Evolutionary conservation across 1,284 basidiomycete genomes (phyloP), one percentile per base, ranked within the genome.

Genomic region (Irpex sp.): DNA sequence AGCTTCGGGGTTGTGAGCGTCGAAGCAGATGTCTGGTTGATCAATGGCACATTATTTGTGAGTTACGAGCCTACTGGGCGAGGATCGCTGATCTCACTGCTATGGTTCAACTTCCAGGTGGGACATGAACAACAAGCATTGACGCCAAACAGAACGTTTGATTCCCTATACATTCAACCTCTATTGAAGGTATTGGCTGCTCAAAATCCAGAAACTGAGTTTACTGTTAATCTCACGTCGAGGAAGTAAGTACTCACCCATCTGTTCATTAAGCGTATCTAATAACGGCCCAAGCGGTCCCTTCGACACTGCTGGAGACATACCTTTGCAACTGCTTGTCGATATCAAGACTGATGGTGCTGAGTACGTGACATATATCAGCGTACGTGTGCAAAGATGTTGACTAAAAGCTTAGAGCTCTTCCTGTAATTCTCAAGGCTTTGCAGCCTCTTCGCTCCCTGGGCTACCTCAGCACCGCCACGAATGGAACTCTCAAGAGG

Each of bases 341-440:
- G 82, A 84, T 61, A 79, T 84, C 69, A 85, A 84, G 70, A 83
- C 80, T 1, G 79, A 84, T 65, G 83, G 83, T 0, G 67, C 68
- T 17, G 71, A 75, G 83, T 83, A 67, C 67, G 77, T 71, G 26
- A 13, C n/a, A 15, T 55, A 13, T 8, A 5, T 4, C 9, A 47
- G 36, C n/a, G n/a, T 21, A 43, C n/a, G 8, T 55, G 15, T 36
- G n/a, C 39, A 15, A 15, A 21, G n/a, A 46, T 56, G 43, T 4
- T 43, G 15, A 58, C 53, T 56, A 31, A 65, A 49, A 19, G 19
- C 4, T 17, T 9, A 84, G 83, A 60, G 78, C 82, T 1, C 72
- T 83, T 43, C 81, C 81, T 0, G 74, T 75, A 62, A 76, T 85
- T 36, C 68, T 83, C 31, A 62, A 76, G 43, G 81, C 80, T 0